Conservation (phyloP, 129 eudicot species). For the Helianthus annuus region DNA sequence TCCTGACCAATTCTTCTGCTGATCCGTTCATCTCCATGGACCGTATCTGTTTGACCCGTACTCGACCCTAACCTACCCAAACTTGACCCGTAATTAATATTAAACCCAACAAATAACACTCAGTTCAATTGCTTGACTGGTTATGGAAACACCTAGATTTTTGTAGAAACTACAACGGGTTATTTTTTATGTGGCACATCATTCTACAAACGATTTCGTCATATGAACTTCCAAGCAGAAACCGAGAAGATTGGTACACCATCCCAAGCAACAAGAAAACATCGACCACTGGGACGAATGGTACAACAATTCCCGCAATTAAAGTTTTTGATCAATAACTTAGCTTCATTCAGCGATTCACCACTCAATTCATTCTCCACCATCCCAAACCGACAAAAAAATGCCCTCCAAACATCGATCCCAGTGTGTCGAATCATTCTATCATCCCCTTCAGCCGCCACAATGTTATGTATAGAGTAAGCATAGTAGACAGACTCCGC, state of each 20-base stretch:
- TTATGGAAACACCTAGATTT: too few relatives aligned
- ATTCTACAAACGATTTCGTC: neutral
- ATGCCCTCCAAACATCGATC: slow-evolving; percentile 52
- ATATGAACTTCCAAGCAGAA: slow-evolving; percentile 51
- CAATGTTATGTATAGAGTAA: slow-evolving; percentile 39
- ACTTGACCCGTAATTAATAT: too few relatives aligned
- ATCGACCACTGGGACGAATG: slow-evolving; percentile 28
- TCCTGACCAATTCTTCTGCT: too few relatives aligned
- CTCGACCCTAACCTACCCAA: too few relatives aligned
- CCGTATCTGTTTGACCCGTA: too few relatives aligned
- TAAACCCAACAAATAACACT: too few relatives aligned
- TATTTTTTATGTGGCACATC: neutral
- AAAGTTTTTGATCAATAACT: slow-evolving; percentile 31
- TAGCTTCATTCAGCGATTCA: slow-evolving; percentile 34
- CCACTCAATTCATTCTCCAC: slow-evolving; percentile 37
- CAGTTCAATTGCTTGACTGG: too few relatives aligned
- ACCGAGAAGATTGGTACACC: slow-evolving; percentile 41
- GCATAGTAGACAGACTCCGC: slow-evolving; percentile 29
- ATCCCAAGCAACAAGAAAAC: slow-evolving; percentile 47
- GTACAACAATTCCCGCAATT: slow-evolving; percentile 36
- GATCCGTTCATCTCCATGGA: too few relatives aligned
- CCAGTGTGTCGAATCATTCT: slow-evolving; percentile 40
- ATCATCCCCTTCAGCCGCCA: slow-evolving; percentile 58
- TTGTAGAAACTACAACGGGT: neutral
- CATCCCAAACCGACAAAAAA: slow-evolving; percentile 42